Base-by-base conservation (phyloP, 2,329 filamentous ascomycete species). In the Ramularia endophylla region DNA sequence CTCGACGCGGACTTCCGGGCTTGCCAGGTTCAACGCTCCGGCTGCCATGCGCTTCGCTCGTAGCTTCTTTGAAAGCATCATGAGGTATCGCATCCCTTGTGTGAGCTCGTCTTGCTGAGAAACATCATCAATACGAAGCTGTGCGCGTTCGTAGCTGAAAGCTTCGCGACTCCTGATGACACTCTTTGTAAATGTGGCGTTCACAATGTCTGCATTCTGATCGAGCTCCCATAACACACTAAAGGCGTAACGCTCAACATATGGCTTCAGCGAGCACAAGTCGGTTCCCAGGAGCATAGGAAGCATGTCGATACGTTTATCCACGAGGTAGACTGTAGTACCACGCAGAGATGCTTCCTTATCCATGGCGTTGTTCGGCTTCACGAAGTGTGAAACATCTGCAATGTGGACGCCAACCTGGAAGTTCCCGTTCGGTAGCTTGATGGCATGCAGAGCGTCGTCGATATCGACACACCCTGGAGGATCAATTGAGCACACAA, bases 271-370 rank as follows among this genome's bases (percentile, higher is more conserved):
- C 0, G 92, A 98, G 68, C 92, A 98, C 1, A 98, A 73, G 58
- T 98, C 89, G 1, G 92, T 98, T 43, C 92, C 92, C 9, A 98
- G 81, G 22, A 98, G 81, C 75, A 88, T 89, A 1, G 94, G 94
- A 64, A 98, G 75, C 94, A 98, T 98, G 71, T 98, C 94, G 57
- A 98, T 98, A 56, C 92, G 88, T 73, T 98, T 98, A 66, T 98
- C 92, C 3, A 98, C 92, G 12, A 98, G 73, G 62, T 98, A 98
- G 19, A 98, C 92, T 0, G 90, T 97, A 4, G 92, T 97, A 48
- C 92, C 92, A 56, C 92, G 83, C 58, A 94, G 80, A 59, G 87
- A 92, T 3, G 92, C 92, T 67, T 98, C 92, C 35, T 81, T 78
- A 62, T 98, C 94, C 92, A 98, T 98, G 40, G 92, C 84, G 58